Percentiles rank a stretch among this genome's conserved stretches.
Conservation (phyloP, 257 asterid species). For the Paulownia fortunei region DNA sequence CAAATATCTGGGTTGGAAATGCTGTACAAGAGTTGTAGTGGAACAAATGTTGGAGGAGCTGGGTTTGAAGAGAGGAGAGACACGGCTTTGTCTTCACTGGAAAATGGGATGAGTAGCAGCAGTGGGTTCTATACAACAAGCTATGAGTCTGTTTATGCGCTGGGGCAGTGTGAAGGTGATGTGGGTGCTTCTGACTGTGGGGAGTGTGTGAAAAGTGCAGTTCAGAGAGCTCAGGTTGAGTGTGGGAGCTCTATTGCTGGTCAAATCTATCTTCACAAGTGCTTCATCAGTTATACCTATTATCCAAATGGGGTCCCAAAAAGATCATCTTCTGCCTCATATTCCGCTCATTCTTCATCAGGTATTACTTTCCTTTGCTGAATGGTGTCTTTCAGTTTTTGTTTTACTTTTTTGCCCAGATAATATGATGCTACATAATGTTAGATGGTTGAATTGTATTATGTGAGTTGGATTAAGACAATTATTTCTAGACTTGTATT, state of each 20-base stretch:
- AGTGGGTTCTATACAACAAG: constrained; percentile 66
- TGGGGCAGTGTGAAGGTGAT: constrained; percentile 90
- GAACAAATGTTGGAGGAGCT: constrained; percentile 59
- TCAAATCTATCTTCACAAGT: constrained; percentile 71
- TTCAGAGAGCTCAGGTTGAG: constrained; percentile 81
- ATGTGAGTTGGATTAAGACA: not conserved
- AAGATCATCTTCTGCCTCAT: constrained; percentile 59
- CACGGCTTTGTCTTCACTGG: constrained; percentile 60
- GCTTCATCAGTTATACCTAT: constrained; percentile 64
- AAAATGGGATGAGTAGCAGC: constrained; percentile 53
- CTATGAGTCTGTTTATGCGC: constrained; percentile 56
- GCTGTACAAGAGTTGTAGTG: constrained; percentile 73
- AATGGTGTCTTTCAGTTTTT: not conserved
- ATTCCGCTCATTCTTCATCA: constrained; percentile 59
- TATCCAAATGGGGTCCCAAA: constrained; percentile 69
- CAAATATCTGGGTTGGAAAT: constrained; percentile 81
- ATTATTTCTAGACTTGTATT: constrained; percentile 4
- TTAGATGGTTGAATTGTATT: not conserved
- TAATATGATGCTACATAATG: not conserved
- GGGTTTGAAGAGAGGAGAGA: constrained; percentile 76
- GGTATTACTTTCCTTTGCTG: constrained; percentile 36
- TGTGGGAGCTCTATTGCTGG: constrained; percentile 78
- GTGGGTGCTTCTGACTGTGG: constrained; percentile 70
- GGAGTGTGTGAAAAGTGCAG: constrained; percentile 72
- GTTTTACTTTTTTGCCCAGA: not conserved